Evolutionary conservation across 2,329 filamentous ascomycete species (phyloP).

Genomic region (Verticillium nonalfalfae): DNA sequence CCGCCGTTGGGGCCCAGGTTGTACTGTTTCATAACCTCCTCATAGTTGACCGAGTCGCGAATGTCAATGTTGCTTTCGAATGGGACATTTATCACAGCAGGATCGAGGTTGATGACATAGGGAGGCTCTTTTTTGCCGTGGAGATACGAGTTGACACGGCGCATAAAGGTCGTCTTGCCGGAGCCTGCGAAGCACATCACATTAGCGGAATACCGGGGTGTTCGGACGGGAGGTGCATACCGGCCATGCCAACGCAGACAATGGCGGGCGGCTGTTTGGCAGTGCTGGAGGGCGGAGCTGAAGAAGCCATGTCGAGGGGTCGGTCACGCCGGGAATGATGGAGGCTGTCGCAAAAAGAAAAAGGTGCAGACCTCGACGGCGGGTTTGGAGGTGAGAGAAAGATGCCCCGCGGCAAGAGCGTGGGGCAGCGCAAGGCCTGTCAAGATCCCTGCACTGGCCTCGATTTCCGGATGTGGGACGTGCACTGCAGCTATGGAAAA

Average conservation of each 20-base stretch:
- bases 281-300: slow-evolving; percentile 23
- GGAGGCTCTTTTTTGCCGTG: slow-evolving; percentile 75
- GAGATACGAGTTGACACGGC: slow-evolving; percentile 89
- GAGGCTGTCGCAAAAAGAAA: slow-evolving; percentile 11
- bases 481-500: neutral
- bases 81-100: slow-evolving; percentile 85
- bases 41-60: slow-evolving; percentile 97
- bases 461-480: neutral
- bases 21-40: slow-evolving; percentile 99
- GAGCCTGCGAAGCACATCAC: slow-evolving; percentile 52
- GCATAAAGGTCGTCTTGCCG: slow-evolving; percentile 99
- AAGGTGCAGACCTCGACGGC: slow-evolving; percentile 9
- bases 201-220: slow-evolving; percentile 6
- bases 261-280: slow-evolving; percentile 62
- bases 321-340: neutral
- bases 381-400: neutral
- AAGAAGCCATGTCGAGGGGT: slow-evolving; percentile 7
- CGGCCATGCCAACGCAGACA: slow-evolving; percentile 96
- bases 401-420: neutral
- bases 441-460: neutral
- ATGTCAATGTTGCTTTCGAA: slow-evolving; percentile 99
- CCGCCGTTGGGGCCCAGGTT: slow-evolving; percentile 96
- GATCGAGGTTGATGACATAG: slow-evolving; percentile 96
- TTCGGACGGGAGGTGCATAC: slow-evolving; percentile 31
- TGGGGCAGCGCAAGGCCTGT: neutral